phyloP scores from a whole-genome alignment of 192 early-diverging fungal genomes.

The Backusella westeae region DNA sequence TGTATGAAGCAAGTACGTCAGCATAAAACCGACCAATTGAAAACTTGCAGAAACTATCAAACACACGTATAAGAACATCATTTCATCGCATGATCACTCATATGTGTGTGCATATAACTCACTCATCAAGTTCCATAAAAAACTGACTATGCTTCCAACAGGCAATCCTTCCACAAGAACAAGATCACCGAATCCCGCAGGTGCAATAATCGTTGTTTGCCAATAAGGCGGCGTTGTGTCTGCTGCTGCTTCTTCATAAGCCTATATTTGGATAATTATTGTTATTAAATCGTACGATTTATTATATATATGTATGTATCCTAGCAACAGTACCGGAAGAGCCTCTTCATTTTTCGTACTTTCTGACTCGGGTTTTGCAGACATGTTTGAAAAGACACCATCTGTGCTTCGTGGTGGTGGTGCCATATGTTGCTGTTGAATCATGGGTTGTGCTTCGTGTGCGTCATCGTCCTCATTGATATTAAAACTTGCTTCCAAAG shows the following conservation, averaged over 20 bases:
- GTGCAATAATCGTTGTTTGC: conserved; percentile 69
- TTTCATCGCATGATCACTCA: neutral
- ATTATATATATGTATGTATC: neutral
- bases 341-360: conserved; percentile 35
- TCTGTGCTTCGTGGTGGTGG: conserved; percentile 21
- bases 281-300: neutral
- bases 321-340: conserved; percentile 36
- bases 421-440: neutral
- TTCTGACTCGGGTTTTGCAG: conserved; percentile 50
- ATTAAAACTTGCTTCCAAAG: conserved; percentile 5
- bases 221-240: conserved; percentile 65
- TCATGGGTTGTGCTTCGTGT: neutral
- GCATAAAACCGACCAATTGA: conserved; percentile 79
- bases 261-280: conserved; percentile 15
- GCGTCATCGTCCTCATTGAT: conserved; percentile 7
- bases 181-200: conserved; percentile 69
- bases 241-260: conserved; percentile 73
- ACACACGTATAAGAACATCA: neutral
- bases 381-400: conserved; percentile 51
- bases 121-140: conserved; percentile 73
- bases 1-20: conserved; percentile 85
- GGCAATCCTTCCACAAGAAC: conserved; percentile 89
- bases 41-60: conserved; percentile 68
- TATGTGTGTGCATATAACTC: neutral
- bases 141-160: conserved; percentile 71